Base-by-base conservation (phyloP, 2,329 filamentous ascomycete genomes). In the Neophaeococcomyces mojaviensis region DNA sequence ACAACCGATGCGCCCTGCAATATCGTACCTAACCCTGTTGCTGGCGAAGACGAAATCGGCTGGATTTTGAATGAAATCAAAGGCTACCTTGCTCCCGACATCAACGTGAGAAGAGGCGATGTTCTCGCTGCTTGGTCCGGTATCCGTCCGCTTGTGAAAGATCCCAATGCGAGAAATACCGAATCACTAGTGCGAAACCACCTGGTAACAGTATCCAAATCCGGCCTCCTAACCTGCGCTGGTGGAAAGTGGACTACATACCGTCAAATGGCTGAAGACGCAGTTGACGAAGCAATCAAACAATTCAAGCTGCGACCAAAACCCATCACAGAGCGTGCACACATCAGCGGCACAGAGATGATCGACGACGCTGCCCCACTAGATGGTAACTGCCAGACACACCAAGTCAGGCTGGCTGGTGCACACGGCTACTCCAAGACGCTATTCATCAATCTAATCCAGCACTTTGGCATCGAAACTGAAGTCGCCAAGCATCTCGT, bases 221-320 rank as follows among this genome's bases (percentile, higher is more conserved):
- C 85, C 5, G 88, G 88, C 9, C 75, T 94, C 16, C 69, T 94
- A 54, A 94, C 88, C 28, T 89, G 86, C 60, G 86, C 86, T 22
- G 88, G 88, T 56, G 88, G 88, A 39, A 94, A 94, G 68, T 94
- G 88, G 88, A 94, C 88, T 2, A 94, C 88, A 1, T 94, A 94
- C 68, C 82, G 88, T 47, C 86, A 94, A 65, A 94, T 94, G 88
- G 86, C 87, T 18, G 86, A 94, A 66, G 86, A 94, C 62, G 85
- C 84, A 36, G 86, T 94, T 35, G 86, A 94, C 59, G 85, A 87
- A 8, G 54, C 54, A 2, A 54, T 57, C 18, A 50, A 55, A 30
- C 37, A 44, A 20, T 57, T 57, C 48, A 50, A 53, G 18, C 47
- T 57, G 2, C 46, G 51, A 30, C 26, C 55, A 5, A 50, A 55